These are phyloP conservation scores for Acaromyces ingoldii DNA, from an alignment of 1,284 basidiomycete species.

Conservation along the genomic window DNA sequence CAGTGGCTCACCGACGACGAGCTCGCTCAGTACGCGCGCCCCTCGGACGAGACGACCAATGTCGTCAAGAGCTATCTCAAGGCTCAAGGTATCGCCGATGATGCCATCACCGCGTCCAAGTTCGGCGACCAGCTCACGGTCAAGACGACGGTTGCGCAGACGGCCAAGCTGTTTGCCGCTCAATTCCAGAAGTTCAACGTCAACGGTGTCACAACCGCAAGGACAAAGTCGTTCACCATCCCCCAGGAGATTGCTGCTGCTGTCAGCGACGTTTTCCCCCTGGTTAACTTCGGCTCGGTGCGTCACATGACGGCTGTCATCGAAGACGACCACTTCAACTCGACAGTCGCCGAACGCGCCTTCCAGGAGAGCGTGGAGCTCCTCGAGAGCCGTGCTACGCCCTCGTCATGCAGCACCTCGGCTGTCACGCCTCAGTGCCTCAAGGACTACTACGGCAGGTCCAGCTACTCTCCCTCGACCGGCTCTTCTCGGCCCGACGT, in stretches of 20 bases:
- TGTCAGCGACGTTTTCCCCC: constrained; percentile 9
- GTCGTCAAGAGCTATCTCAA: constrained; percentile 9
- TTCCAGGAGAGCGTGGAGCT: neutral
- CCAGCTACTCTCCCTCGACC: neutral
- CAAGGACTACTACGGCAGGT: constrained; percentile 6
- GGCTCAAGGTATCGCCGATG: neutral
- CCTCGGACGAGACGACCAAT: neutral
- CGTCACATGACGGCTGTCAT: neutral
- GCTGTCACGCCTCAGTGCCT: constrained; percentile 12
- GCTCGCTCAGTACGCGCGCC: constrained; percentile 12
- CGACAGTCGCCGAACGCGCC: neutral
- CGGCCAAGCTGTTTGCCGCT: constrained; percentile 5
- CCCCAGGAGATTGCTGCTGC: constrained; percentile 5
- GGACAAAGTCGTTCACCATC: constrained; percentile 10
- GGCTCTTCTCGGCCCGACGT: neutral
- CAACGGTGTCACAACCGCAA: neutral
- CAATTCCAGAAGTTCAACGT: constrained; percentile 1
- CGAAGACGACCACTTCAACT: neutral
- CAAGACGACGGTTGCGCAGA: constrained; percentile 12
- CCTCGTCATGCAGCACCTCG: constrained; percentile 1
- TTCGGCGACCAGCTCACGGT: constrained; percentile 10
- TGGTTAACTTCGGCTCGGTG: constrained; percentile 8
- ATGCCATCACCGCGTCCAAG: neutral
- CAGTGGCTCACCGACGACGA: constrained; percentile 13
- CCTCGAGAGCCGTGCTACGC: neutral